Evolutionary conservation across 495 filamentous ascomycete species (phyloP), one percentile per base, ranked within the genome.

Genomic region (Cercophora samala): DNA sequence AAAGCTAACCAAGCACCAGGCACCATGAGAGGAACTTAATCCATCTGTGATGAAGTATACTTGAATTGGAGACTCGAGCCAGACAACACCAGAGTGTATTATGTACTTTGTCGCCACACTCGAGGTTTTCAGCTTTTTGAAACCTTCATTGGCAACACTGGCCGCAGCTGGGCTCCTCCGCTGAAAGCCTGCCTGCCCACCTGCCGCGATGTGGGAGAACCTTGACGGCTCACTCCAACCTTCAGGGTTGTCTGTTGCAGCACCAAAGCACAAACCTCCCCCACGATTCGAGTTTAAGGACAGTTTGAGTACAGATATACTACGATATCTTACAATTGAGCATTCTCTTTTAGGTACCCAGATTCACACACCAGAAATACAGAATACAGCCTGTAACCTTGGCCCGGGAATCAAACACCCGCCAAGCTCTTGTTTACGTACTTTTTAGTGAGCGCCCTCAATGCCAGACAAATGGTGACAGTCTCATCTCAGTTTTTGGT

Each of bases 141-240:
- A 13, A 17, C 37, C 37, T 46, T 46, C 9, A 9, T 46, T 46
- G 37, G 8, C 37, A 46, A 46, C 37, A 46, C 37, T 46, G 37
- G 3, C 37, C 8, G 37, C 29, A 32, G 8, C 29, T 54, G 52
- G 15, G 15, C 15, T 17, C 4, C 17, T 17, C 3, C 4, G 17
- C 52, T 54, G 53, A 56, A 42, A 18, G 32, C 42, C 19, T 17
- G 17, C 5, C 23, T 26, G 32, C 42, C 19, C 5, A 5, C 5
- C 23, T 26, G 17, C 26, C 24, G 9, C 8, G 54, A 42, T 18
- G 32, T 56, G 52, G 60, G 64, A 62, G 68, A 69, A 69, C 68
- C 68, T 66, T 69, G 68, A 69, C 60, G 68, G 62, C 68, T 13
- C 58, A n/a, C 18, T 42, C 42, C 19, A 11, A 18, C 21, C 24